A percentile compares a stretch with the other conserved stretches of the same genome.
Conservation (phyloP, 257 asterid species). For the Sherardia arvensis region DNA sequence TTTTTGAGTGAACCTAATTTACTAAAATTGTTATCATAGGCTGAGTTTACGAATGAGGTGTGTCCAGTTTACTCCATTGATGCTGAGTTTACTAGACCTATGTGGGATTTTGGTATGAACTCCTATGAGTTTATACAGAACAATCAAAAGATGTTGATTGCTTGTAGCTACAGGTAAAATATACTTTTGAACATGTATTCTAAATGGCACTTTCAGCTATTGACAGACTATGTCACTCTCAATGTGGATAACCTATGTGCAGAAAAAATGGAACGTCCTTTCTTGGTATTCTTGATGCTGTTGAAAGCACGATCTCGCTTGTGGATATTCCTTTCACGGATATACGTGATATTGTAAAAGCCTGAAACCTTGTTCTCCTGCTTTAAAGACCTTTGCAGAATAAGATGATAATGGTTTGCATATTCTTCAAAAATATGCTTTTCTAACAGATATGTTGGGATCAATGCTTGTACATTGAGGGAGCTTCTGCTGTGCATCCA, state of each 20-base stretch:
- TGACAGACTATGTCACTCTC: background rate
- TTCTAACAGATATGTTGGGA: slow-evolving; percentile 51
- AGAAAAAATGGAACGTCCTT: slow-evolving; percentile 82
- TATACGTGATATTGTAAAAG: slow-evolving; percentile 56
- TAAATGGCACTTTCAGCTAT: background rate
- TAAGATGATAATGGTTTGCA: slow-evolving; percentile 3
- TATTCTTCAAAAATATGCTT: slow-evolving; percentile 6
- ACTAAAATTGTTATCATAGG: slow-evolving; percentile 34
- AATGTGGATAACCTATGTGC: slow-evolving; percentile 24
- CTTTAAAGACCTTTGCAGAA: background rate
- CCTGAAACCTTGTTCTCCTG: background rate
- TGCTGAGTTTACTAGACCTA: slow-evolving; percentile 87
- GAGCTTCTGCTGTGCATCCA: slow-evolving; percentile 82
- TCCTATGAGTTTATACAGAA: slow-evolving; percentile 63
- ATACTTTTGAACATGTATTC: background rate
- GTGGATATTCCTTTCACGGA: slow-evolving; percentile 83
- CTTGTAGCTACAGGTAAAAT: slow-evolving; percentile 79
- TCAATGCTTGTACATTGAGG: slow-evolving; percentile 66
- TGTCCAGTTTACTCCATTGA: slow-evolving; percentile 52
- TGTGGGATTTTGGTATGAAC: slow-evolving; percentile 84
- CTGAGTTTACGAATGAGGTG: slow-evolving; percentile 71
- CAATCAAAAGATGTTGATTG: slow-evolving; percentile 43
- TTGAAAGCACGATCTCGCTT: slow-evolving; percentile 31
- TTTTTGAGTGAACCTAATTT: background rate
- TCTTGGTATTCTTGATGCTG: slow-evolving; percentile 70